A percentile compares a stretch with the other conserved stretches of the same genome.
phyloP scores from a whole-genome alignment of 2,329 filamentous ascomycete genomes.

The Diaporthe vexans region DNA sequence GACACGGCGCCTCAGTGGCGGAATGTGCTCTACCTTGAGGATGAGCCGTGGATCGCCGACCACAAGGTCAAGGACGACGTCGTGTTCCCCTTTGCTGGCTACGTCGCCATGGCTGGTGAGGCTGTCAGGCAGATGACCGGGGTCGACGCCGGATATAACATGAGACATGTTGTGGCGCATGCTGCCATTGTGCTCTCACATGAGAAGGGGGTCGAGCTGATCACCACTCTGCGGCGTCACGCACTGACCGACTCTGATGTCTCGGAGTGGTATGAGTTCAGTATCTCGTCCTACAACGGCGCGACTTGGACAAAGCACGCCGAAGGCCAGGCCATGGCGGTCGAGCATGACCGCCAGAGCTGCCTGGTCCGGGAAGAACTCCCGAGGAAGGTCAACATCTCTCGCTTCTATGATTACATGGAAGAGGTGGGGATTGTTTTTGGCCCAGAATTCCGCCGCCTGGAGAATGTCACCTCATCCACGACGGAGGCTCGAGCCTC shows the following conservation, averaged over 20 bases:
- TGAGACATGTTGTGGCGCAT: constrained; percentile 49
- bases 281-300: not conserved
- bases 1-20: constrained; percentile 40
- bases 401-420: constrained; percentile 14
- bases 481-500: constrained; percentile 1
- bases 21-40: constrained; percentile 39
- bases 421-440: constrained; percentile 1
- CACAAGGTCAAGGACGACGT: constrained; percentile 46
- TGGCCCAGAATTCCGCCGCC: not conserved
- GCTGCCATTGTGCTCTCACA: constrained; percentile 50
- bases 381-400: constrained; percentile 9
- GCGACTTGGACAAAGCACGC: not conserved
- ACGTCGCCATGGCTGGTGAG: constrained; percentile 43
- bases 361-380: not conserved
- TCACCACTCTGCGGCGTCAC: not conserved
- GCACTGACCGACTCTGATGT: not conserved
- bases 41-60: constrained; percentile 53
- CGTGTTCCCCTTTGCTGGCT: constrained; percentile 41
- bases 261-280: constrained; percentile 1
- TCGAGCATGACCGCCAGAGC: not conserved
- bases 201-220: not conserved
- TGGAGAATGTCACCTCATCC: not conserved
- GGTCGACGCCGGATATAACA: constrained; percentile 43
- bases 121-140: constrained; percentile 41
- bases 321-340: not conserved